Percentiles rank a stretch among this genome's conserved stretches.
Evolutionary conservation across 768 basidiomycete genomes (phyloP).

Genomic region (Tulasnella sp.): DNA sequence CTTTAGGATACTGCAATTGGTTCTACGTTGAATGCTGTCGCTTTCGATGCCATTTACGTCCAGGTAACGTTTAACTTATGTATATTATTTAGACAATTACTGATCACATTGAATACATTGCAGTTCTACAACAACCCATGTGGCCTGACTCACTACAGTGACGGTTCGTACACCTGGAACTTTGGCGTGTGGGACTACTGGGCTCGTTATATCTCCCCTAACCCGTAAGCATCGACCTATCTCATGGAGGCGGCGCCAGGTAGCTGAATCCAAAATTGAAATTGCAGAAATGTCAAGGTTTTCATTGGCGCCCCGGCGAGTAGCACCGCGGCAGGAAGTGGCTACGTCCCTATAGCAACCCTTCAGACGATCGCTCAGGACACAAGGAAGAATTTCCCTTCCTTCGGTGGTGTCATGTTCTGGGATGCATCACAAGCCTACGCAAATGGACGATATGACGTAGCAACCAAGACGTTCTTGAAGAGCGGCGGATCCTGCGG

Average conservation of each 20-base stretch:
- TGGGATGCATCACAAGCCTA: constrained; percentile 19
- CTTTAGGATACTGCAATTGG: constrained; percentile 44
- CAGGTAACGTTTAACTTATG: constrained; percentile 36
- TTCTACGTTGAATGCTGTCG: constrained; percentile 46
- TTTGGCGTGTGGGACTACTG: constrained; percentile 44
- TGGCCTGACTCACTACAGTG: constrained; percentile 37
- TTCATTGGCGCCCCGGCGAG: constrained; percentile 58
- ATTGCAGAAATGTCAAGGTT: constrained; percentile 40
- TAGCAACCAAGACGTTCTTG: constrained; percentile 11
- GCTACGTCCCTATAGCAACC: constrained; percentile 29
- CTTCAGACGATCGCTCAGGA: constrained; percentile 7
- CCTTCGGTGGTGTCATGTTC: constrained; percentile 19
- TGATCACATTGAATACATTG: constrained; percentile 2
- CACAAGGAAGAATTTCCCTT: constrained; percentile 14
- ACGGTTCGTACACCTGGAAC: constrained; percentile 15
- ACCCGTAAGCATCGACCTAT: constrained; percentile 22
- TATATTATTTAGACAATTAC: constrained; percentile 19
- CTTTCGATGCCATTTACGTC: constrained; percentile 64
- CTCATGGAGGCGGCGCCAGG: neutral
- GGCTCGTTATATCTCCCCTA: constrained; percentile 48
- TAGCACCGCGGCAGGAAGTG: constrained; percentile 43
- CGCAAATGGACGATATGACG: constrained; percentile 7
- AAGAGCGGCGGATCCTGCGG: constrained; percentile 13
- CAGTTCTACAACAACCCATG: constrained; percentile 51
- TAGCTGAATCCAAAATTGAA: neutral